A percentile compares a stretch with the other conserved stretches of the same genome.
These are phyloP conservation scores for Talaromyces islandicus DNA, from an alignment of 2,329 filamentous ascomycete species.

Conservation along the genomic window DNA sequence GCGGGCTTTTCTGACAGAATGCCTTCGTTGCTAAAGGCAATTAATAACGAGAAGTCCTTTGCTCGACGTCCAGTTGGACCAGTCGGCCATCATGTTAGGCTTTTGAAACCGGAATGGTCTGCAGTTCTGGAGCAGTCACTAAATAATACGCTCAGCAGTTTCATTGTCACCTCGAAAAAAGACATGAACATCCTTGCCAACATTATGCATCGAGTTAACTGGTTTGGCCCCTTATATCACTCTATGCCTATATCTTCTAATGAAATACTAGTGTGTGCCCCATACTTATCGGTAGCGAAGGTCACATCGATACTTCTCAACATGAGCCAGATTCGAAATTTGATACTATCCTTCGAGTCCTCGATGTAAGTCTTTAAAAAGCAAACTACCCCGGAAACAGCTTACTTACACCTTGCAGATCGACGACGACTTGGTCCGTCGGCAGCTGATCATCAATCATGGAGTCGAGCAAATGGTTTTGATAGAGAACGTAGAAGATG, in stretches of 20 bases:
- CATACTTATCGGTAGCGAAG: conserved; percentile 59
- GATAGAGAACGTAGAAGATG: conserved; percentile 62
- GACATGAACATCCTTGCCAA: conserved; percentile 65
- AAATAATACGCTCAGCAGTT: conserved; percentile 64
- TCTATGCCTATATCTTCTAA: conserved; percentile 11
- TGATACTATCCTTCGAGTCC: conserved; percentile 70
- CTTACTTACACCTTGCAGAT: conserved; percentile 45
- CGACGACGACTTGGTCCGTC: conserved; percentile 69
- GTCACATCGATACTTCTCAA: conserved; percentile 52
- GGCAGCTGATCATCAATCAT: conserved; percentile 77
- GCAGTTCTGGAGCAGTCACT: conserved; percentile 72
- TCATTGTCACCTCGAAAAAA: conserved; percentile 70
- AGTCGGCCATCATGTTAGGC: conserved; percentile 68
- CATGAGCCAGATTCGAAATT: conserved; percentile 69
- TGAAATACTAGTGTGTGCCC: conserved; percentile 40
- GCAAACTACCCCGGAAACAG: not conserved
- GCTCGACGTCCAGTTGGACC: conserved; percentile 72
- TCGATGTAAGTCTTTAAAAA: conserved; percentile 48
- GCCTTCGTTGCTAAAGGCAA: conserved; percentile 58
- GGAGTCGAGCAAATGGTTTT: conserved; percentile 79
- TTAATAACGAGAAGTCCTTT: conserved; percentile 66
- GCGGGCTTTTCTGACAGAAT: conserved; percentile 62
- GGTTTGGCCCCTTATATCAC: conserved; percentile 30
- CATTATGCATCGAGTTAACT: conserved; percentile 58
- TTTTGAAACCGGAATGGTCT: conserved; percentile 77